phyloP scores from a whole-genome alignment of 2,329 filamentous ascomycete genomes.

The Aspergillus sp. region DNA sequence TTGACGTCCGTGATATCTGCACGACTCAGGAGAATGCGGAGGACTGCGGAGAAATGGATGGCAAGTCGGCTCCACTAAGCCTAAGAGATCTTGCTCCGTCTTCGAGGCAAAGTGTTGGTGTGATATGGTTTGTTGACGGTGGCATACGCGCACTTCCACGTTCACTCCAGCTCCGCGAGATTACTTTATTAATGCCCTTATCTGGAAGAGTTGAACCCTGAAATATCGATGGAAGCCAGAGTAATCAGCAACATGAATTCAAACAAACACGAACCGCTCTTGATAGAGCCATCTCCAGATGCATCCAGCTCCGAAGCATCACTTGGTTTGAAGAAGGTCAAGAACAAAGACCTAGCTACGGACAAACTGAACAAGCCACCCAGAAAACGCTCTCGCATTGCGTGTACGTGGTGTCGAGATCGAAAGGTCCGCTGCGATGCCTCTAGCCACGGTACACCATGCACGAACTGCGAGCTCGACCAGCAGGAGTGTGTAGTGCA shows the following conservation, averaged over 20 bases:
- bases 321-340: background rate
- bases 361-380: background rate
- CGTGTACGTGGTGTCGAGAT: constrained; percentile 8
- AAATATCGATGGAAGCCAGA: background rate
- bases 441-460: constrained; percentile 3
- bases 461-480: constrained; percentile 9
- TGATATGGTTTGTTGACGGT: background rate
- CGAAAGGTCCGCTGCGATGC: constrained; percentile 10
- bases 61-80: background rate
- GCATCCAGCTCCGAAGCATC: background rate
- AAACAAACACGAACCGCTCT: background rate
- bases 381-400: constrained; percentile 1
- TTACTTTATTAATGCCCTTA: background rate
- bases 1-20: background rate
- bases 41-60: background rate
- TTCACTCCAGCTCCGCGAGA: too few relatives aligned
- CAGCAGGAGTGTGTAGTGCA: constrained; percentile 5
- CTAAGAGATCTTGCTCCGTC: background rate
- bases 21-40: background rate
- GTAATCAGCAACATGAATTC: background rate
- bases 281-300: background rate
- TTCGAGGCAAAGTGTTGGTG: background rate
- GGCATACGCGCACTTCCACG: background rate
- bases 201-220: background rate
- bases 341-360: background rate